phyloP scores from a whole-genome alignment of 257 asterid genomes.

The Solanum pimpinellifolium region DNA sequence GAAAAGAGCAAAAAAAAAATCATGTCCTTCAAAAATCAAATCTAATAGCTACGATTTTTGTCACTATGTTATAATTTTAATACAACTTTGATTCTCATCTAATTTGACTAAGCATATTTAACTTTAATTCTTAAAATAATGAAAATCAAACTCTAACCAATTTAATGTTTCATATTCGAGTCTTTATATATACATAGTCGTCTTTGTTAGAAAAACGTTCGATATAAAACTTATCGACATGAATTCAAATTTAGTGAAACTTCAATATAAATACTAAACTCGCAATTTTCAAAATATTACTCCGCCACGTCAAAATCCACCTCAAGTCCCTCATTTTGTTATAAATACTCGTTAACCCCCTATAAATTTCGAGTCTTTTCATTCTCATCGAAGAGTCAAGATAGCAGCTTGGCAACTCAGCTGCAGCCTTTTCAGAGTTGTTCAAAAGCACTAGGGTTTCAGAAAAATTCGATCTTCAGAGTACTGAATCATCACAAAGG shows the following conservation, averaged over 20 bases:
- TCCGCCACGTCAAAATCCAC: not conserved
- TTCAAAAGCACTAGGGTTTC: not conserved
- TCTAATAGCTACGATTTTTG: no score
- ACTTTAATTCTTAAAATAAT: no score
- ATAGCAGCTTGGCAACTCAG: not conserved
- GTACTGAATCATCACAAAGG: not conserved
- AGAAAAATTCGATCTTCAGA: not conserved
- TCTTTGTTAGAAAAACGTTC: no score
- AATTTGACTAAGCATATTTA: no score
- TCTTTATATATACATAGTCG: accelerated
- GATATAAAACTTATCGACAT: no score
- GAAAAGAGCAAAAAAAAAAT: no score
- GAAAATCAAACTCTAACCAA: no score
- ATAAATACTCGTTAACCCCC: not conserved
- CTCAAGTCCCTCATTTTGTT: not conserved
- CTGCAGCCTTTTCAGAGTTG: not conserved
- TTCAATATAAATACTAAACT: no score
- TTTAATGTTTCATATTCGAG: not conserved
- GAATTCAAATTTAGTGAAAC: not conserved
- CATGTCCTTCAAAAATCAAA: not conserved
- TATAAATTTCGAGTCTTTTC: not conserved
- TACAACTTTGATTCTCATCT: no score
- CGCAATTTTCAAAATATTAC: not conserved
- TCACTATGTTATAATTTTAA: no score
- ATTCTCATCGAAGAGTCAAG: not conserved